phyloP scores from a whole-genome alignment of 306 rosid genomes.

The Malus orientalis region DNA sequence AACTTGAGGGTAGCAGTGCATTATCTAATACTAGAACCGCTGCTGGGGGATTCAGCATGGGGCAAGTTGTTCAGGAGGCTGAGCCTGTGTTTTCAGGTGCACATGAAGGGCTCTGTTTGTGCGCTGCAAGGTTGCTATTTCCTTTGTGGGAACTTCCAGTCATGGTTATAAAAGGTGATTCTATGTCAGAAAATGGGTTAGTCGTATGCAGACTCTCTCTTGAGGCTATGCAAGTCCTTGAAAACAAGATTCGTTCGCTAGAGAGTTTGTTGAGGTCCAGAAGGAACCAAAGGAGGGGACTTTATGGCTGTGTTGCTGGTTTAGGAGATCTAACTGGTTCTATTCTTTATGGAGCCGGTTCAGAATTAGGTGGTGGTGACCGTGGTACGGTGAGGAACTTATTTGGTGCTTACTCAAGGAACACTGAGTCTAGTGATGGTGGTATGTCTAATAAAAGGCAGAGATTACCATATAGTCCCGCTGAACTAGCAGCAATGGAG shows the following conservation, averaged over 20 bases:
- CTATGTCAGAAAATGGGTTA: conserved; percentile 54
- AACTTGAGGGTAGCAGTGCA: conserved; percentile 76
- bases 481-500: conserved; percentile 99
- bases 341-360: conserved; percentile 73
- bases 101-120: conserved; percentile 96
- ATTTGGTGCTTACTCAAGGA: conserved; percentile 74
- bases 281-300: conserved; percentile 93
- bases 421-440: conserved; percentile 59
- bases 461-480: conserved; percentile 87
- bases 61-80: conserved; percentile 99
- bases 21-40: conserved; percentile 79
- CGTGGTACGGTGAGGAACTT: conserved; percentile 78
- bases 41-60: conserved; percentile 96
- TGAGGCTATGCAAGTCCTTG: conserved; percentile 92
- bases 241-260: conserved; percentile 67
- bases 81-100: conserved; percentile 97
- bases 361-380: conserved; percentile 71
- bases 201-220: conserved; percentile 73
- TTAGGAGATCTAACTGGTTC: conserved; percentile 84
- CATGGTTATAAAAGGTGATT: conserved; percentile 55
- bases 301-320: conserved; percentile 97
- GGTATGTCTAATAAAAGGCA: conserved; percentile 74
- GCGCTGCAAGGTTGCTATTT: conserved; percentile 82
- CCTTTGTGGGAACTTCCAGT: conserved; percentile 98
- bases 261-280: conserved; percentile 84